Conservation (phyloP, 2,329 filamentous ascomycete genomes). For the Cladobotryum protrusum region DNA sequence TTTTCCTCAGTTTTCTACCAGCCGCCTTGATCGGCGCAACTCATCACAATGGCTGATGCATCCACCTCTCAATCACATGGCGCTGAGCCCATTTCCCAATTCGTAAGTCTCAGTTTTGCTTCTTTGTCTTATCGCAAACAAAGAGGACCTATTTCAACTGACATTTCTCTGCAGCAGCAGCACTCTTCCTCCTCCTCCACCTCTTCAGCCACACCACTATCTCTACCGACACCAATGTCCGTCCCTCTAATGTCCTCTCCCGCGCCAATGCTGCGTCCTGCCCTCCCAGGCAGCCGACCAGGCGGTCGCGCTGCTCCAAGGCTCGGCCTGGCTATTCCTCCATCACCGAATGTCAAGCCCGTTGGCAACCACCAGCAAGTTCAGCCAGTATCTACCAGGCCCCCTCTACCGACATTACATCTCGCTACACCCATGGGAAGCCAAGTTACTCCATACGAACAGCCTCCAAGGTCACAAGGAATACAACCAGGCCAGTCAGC, state of each 20-base stretch:
- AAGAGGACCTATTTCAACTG: slow-evolving; percentile 3
- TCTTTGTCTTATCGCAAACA: background rate
- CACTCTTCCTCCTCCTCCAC: slow-evolving; percentile 2
- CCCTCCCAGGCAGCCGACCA: slow-evolving; percentile 64
- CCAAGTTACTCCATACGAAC: slow-evolving; percentile 64
- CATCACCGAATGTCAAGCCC: slow-evolving; percentile 75
- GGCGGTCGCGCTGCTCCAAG: slow-evolving; percentile 64
- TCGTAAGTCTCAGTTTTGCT: slow-evolving; percentile 13
- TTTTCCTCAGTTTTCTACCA: background rate
- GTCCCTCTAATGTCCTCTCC: slow-evolving; percentile 64
- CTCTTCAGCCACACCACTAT: slow-evolving; percentile 19
- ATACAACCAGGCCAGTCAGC: slow-evolving; percentile 59
- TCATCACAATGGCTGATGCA: slow-evolving; percentile 21
- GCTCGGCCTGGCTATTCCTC: slow-evolving; percentile 83
- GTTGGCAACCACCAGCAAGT: slow-evolving; percentile 50
- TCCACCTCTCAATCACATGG: slow-evolving; percentile 17
- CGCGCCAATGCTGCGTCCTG: slow-evolving; percentile 75
- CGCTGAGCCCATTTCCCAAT: slow-evolving; percentile 14
- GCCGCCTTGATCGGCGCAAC: slow-evolving; percentile 13
- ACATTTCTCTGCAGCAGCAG: slow-evolving; percentile 7
- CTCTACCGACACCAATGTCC: slow-evolving; percentile 29
- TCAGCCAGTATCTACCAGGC: slow-evolving; percentile 29
- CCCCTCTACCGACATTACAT: slow-evolving; percentile 71
- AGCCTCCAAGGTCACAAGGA: slow-evolving; percentile 44
- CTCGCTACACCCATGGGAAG: slow-evolving; percentile 86